Evolutionary conservation across 768 basidiomycete genomes (phyloP).

Genomic region (Mycena chlorophos): DNA sequence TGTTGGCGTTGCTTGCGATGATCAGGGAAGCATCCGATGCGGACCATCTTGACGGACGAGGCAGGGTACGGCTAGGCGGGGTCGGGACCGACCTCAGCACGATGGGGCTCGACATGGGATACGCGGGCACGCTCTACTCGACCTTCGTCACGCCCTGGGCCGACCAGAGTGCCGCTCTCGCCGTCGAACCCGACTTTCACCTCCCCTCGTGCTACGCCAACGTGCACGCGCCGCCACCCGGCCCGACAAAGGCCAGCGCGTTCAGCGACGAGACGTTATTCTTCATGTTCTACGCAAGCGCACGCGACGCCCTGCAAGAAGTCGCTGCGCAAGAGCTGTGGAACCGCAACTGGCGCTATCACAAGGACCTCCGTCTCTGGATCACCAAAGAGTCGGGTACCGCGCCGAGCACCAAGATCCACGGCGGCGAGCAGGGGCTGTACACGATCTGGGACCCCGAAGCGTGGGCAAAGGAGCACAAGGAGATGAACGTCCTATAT

Average conservation of each 20-base stretch:
- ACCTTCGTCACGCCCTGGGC: constrained; percentile 97
- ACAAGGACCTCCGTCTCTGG: constrained; percentile 84
- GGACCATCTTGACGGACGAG: constrained; percentile 51
- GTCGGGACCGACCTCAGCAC: constrained; percentile 91
- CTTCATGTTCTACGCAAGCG: constrained; percentile 96
- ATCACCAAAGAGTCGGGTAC: constrained; percentile 88
- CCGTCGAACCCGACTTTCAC: constrained; percentile 90
- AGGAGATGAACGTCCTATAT: constrained; percentile 76
- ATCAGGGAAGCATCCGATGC: constrained; percentile 81
- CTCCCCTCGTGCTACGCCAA: constrained; percentile 86
- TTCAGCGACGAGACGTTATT: constrained; percentile 97
- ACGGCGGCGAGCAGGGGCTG: constrained; percentile 80
- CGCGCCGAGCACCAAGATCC: constrained; percentile 71
- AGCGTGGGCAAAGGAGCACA: constrained; percentile 73
- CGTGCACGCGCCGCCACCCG: constrained; percentile 84
- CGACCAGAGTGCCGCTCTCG: constrained; percentile 81
- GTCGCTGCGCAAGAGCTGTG: constrained; percentile 95
- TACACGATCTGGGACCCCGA: constrained; percentile 92
- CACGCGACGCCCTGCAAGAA: constrained; percentile 90
- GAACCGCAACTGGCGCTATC: constrained; percentile 94
- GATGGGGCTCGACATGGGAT: constrained; percentile 88
- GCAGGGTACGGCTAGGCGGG: constrained; percentile 53
- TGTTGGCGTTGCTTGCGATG: constrained; percentile 81
- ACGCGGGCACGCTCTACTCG: constrained; percentile 83
- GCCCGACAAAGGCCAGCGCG: constrained; percentile 73